Evolutionary conservation across 441 rosid genomes (phyloP), one percentile per base, ranked within the genome.

Genomic region (Brassica balearica): DNA sequence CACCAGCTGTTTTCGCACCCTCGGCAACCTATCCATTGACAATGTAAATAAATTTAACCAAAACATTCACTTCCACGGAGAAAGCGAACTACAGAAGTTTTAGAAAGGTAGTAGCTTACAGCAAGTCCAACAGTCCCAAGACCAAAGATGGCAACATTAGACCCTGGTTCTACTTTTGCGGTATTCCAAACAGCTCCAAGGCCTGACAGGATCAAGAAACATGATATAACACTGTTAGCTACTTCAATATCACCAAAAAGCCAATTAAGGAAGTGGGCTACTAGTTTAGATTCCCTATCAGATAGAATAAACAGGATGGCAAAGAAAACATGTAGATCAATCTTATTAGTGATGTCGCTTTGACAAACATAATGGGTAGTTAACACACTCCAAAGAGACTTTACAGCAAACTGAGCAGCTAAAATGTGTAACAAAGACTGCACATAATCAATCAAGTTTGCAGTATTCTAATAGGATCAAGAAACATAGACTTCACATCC

Each of bases 101-200:
- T 6, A 27, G 7, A 72, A 36, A 67, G 60, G 76, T 1, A 72
- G 48, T 65, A 58, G 38, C 94, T 85, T 83, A 93, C 99, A 8
- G 96, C 97, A 82, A 95, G 98, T 27, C 99, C 99, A 77, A 95
- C 92, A 34, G 98, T 93, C 5, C 98, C 98, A 83, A 93, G 98
- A 80, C 98, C 99, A 66, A 95, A 95, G 77, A 95, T 78, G 69
- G 98, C 96, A 36, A 95, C 99, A 81, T 74, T 88, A 10, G 94
- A 90, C 72, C 97, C 98, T 32, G 93, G 70, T 83, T 92, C 98
- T n/a, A 94, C 98, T 87, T 94, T 92, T 73, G 98, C 98, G 8
- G 98, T 89, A 82, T 94, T 92, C 98, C 98, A 94, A 74, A 94
- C 98, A 66, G 98, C 98, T 85, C 98, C 98, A 80, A 94, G 95